Conservation (phyloP, 2,329 filamentous ascomycete genomes). For the Annulohypoxylon truncatum region DNA sequence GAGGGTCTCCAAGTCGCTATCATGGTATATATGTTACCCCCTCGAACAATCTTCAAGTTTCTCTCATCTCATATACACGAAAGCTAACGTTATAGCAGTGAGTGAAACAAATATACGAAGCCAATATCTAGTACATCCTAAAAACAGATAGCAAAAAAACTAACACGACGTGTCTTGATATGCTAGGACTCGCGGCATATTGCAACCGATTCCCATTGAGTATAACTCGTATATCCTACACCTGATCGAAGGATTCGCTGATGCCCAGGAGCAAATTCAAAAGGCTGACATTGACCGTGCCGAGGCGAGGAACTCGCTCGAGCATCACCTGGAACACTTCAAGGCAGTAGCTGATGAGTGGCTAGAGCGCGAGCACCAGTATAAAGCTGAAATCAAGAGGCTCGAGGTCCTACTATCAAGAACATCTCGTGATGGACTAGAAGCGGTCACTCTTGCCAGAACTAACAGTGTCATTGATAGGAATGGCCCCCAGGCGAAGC, state of each 20-base stretch:
- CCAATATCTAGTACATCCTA: neutral
- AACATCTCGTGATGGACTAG: conserved; percentile 54
- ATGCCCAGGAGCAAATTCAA: conserved; percentile 48
- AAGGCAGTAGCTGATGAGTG: conserved; percentile 54
- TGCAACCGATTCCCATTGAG: conserved; percentile 53
- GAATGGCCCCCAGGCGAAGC: conserved; percentile 45
- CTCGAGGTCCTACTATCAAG: conserved; percentile 54
- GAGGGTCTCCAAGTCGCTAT: conserved; percentile 57
- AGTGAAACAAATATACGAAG: neutral
- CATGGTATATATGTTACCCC: conserved; percentile 47
- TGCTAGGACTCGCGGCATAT: conserved; percentile 43
- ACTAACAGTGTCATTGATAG: conserved; percentile 57
- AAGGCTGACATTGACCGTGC: conserved; percentile 43
- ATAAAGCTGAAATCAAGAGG: conserved; percentile 55
- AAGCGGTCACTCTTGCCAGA: conserved; percentile 58
- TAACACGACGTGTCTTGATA: neutral
- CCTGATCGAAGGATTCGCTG: conserved; percentile 54
- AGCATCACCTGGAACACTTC: conserved; percentile 52
- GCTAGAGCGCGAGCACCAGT: conserved; percentile 53
- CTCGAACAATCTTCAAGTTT: neutral
- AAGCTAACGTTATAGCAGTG: neutral
- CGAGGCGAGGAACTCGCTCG: conserved; percentile 47
- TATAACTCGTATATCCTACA: conserved; percentile 58
- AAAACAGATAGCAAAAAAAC: neutral
- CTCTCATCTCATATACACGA: neutral